Conservation (phyloP, 2,329 filamentous ascomycete species). For the Penicillium polonicum region DNA sequence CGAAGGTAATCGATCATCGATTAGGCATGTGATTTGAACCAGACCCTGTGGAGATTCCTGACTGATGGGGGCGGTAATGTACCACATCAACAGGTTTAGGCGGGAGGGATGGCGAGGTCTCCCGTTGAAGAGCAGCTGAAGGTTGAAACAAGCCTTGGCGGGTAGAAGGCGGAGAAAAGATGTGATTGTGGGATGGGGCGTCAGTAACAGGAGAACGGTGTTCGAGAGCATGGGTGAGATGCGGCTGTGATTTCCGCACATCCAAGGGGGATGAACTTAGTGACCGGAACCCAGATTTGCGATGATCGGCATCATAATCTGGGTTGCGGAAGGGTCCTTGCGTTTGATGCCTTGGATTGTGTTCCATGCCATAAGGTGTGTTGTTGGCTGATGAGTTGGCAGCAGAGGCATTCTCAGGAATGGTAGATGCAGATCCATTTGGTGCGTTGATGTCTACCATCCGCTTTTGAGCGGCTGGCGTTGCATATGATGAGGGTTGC, state of each 20-base stretch:
- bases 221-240: constrained; percentile 25
- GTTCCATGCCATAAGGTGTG: constrained; percentile 44
- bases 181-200: constrained; percentile 25
- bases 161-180: constrained; percentile 36
- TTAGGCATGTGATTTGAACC: constrained; percentile 35
- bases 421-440: constrained; percentile 49
- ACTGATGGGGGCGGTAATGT: constrained; percentile 30
- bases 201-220: constrained; percentile 27
- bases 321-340: constrained; percentile 30
- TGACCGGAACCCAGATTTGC: constrained; percentile 37
- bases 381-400: constrained; percentile 46
- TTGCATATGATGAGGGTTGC: constrained; percentile 38
- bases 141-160: constrained; percentile 38
- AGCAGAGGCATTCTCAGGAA: constrained; percentile 44
- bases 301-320: constrained; percentile 36
- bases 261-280: constrained; percentile 41
- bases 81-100: constrained; percentile 33
- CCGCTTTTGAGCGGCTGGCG: constrained; percentile 47
- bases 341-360: constrained; percentile 27
- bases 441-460: constrained; percentile 44
- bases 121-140: constrained; percentile 29
- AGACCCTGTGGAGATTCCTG: constrained; percentile 29
- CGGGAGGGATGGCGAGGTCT: constrained; percentile 33
- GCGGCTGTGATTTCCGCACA: constrained; percentile 39
- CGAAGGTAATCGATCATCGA: constrained; percentile 23